Base-by-base conservation (phyloP, 2,329 filamentous ascomycete genomes). In the Sclerotiophoma versabilis region DNA sequence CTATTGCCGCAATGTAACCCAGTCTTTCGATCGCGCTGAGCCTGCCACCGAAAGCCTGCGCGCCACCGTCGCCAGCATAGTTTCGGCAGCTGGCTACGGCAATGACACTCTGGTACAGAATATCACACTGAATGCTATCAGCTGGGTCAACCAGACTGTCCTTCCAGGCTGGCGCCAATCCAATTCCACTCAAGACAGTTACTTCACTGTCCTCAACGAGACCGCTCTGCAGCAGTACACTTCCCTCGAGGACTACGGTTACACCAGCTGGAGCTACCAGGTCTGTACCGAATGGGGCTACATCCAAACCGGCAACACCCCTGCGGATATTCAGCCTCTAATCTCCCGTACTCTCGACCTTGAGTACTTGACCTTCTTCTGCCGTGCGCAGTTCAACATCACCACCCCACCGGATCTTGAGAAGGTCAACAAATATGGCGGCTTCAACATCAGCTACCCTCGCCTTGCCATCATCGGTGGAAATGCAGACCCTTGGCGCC, bases 391-490 rank as follows among this genome's bases (percentile, higher is more conserved):
- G 0, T 96, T 92, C 80, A 88, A 88, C 75, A 86, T 93, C 67
- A 85, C 83, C 0, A 73, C 77, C 0, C 83, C 83, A 0, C 83
- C 91, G 0, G 79, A 92, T 45, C 76, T 88, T 0, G 80, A 85
- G 1, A 79, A 79, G 0, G 86, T 95, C 73, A 95, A 96, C 79
- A 86, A 88, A 68, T 88, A 89, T 59, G 92, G 92, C 34, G 89
- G 86, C 11, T 90, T 87, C 73, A 77, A 84, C 70, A 87, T 95
- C 63, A 83, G 83, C 38, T 92, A 91, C 69, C 84, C 87, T 1
- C 87, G 91, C 1, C 83, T 96, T 0, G 92, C 92, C 2, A 83
- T 90, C 41, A 79, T 96, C 32, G 91, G 92, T 58, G 91, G 91
- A 23, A 84, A 90, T 58, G 84, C 85, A 50, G 92, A 96, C 68